These are phyloP conservation scores for Chaetomium sp. DNA, from an alignment of 2,329 filamentous ascomycete genomes.

Conservation along the genomic window DNA sequence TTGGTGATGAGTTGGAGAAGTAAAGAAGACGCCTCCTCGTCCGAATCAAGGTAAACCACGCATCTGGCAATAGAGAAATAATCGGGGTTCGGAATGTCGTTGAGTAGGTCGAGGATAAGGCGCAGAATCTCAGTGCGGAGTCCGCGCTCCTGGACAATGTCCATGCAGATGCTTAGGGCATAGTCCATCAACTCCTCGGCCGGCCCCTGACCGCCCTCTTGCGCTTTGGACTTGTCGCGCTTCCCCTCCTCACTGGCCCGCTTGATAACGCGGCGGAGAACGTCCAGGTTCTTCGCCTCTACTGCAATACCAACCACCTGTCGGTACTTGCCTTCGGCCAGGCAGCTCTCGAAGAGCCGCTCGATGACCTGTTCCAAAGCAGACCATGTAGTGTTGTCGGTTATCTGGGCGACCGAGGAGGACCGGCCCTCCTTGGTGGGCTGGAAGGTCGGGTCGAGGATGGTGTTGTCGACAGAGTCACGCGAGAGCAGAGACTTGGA, in stretches of 20 bases:
- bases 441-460: slow-evolving; percentile 53
- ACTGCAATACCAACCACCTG: slow-evolving; percentile 97
- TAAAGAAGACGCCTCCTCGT: slow-evolving; percentile 83
- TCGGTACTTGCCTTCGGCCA: slow-evolving; percentile 78
- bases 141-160: slow-evolving; percentile 87
- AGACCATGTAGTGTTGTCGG: slow-evolving; percentile 64
- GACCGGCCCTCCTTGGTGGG: slow-evolving; percentile 49
- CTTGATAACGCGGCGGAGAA: slow-evolving; percentile 79
- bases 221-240: slow-evolving; percentile 54
- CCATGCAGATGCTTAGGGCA: slow-evolving; percentile 92
- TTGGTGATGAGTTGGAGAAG: slow-evolving; percentile 74
- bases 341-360: slow-evolving; percentile 84
- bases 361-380: slow-evolving; percentile 80
- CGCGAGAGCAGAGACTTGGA: slow-evolving; percentile 94
- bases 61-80: slow-evolving; percentile 98
- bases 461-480: slow-evolving; percentile 59
- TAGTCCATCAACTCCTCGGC: slow-evolving; percentile 97
- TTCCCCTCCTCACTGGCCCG: slow-evolving; percentile 83
- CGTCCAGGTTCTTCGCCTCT: slow-evolving; percentile 85
- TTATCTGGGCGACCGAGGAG: slow-evolving; percentile 57
- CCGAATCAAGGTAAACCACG: slow-evolving; percentile 89
- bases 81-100: slow-evolving; percentile 84
- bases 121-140: slow-evolving; percentile 79
- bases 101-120: slow-evolving; percentile 90
- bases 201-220: slow-evolving; percentile 47